Evolutionary conservation across 108 stramenopile genomes (phyloP), one percentile per base, ranked within the genome.

Genomic region (Asterionellopsis glacialis): DNA sequence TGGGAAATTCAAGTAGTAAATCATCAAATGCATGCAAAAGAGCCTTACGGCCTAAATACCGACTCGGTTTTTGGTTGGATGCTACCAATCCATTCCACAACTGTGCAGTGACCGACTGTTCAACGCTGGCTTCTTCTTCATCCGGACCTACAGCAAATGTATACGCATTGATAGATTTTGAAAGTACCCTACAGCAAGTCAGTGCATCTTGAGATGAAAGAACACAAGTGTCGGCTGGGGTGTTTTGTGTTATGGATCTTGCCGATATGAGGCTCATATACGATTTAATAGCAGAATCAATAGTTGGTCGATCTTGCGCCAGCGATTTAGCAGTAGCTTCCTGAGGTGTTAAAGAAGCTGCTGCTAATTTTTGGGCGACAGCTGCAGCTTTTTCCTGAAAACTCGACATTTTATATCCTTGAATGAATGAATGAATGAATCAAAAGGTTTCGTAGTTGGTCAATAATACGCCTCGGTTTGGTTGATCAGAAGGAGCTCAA

Each of bases 301-400:
- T 73, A 47, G 72, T 73, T 9, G 72, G 72, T 49, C 72, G 72
- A 57, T 73, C 72, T 55, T 65, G 56, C 4, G 72, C 72, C 12
- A 73, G 51, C n/a, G 19, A 41, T 16, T 60, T 19, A 7, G 65
- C 55, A 28, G 66, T 57, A 7, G 33, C 33, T 7, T 33, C 33
- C 7, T 33, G 33, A 33, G 33, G 33, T 7, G 33, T 33, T 7
- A 33, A 33, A 33, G 33, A 33, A 33, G 33, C 33, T 33, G 33
- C 33, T 33, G 33, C 33, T 33, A 33, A 33, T 33, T 33, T 33
- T 7, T 33, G 33, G 2, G 33, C 33, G 2, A 33, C 33, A 33
- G 33, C 33, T 33, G 33, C 33, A 33, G 33, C 33, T 33, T 33
- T 33, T 33, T 33, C 33, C 7, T 33, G 33, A 33, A 33, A 33